phyloP scores from a whole-genome alignment of 208 protist genomes.

The Acanthamoeba culbertsoni region DNA sequence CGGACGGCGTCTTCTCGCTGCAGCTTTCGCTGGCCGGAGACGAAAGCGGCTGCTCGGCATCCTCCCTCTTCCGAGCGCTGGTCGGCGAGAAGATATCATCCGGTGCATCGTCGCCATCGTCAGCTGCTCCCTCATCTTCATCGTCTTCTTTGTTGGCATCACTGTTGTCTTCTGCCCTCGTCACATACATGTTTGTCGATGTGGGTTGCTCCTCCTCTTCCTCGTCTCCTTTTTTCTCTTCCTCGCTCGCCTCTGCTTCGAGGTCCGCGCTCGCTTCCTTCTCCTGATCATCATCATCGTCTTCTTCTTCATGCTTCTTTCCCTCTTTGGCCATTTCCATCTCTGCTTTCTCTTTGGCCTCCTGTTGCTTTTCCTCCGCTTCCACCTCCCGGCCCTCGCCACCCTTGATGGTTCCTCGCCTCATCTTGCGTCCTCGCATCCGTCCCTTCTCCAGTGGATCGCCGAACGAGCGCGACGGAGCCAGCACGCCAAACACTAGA shows the following conservation, averaged over 20 bases:
- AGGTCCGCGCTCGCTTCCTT: background rate
- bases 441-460: background rate
- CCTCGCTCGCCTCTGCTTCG: background rate
- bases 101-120: background rate
- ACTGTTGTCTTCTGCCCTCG: background rate
- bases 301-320: background rate
- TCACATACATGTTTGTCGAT: too few relatives aligned
- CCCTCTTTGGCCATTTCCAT: background rate
- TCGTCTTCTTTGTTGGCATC: background rate
- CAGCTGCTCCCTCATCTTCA: background rate
- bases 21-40: background rate
- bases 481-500: conserved; percentile 30
- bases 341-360: background rate
- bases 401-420: background rate
- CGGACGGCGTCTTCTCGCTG: background rate
- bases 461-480: conserved; percentile 14
- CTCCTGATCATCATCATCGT: background rate
- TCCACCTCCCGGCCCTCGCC: background rate
- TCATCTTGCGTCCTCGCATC: conserved; percentile 15
- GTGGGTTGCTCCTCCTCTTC: background rate
- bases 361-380: background rate
- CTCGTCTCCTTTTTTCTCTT: background rate
- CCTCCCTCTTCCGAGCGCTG: background rate
- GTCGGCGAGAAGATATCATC: background rate
- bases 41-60: background rate